Conservation (phyloP, 2,329 filamentous ascomycete genomes). For the Colletotrichum incanum region DNA sequence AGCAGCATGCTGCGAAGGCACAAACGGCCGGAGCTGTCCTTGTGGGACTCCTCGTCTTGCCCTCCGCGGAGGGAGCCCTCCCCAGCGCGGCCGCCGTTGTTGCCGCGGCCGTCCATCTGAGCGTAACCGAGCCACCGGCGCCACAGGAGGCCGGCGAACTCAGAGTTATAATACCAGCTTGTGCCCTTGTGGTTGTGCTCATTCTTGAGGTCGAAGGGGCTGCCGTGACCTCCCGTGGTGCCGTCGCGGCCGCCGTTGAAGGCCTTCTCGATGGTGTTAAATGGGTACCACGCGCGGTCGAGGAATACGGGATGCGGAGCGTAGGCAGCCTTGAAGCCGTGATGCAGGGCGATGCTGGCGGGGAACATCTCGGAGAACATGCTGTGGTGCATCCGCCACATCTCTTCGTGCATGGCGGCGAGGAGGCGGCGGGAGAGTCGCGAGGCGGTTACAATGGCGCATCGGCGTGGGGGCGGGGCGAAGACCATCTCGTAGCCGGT, state of each 20-base stretch:
- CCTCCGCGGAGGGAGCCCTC: conserved; percentile 67
- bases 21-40: conserved; percentile 73
- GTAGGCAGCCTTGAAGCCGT: conserved; percentile 84
- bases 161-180: conserved; percentile 88
- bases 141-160: conserved; percentile 85
- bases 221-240: conserved; percentile 75
- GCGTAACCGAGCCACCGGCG: conserved; percentile 80
- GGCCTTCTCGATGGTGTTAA: conserved; percentile 77
- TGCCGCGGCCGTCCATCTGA: conserved; percentile 66
- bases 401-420: conserved; percentile 82
- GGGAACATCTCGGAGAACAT: conserved; percentile 90
- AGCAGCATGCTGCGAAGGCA: conserved; percentile 86
- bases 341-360: conserved; percentile 78
- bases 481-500: conserved; percentile 74
- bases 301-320: conserved; percentile 87
- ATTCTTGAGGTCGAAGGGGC: conserved; percentile 77
- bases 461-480: conserved; percentile 75
- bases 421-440: conserved; percentile 78
- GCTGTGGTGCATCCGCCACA: conserved; percentile 75
- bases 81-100: conserved; percentile 64
- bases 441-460: conserved; percentile 80
- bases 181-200: conserved; percentile 89
- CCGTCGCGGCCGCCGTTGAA: conserved; percentile 85
- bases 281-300: conserved; percentile 81
- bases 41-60: conserved; percentile 63